A percentile compares a stretch with the other conserved stretches of the same genome.
Evolutionary conservation across 176 grass and related monocot species (phyloP).

Genomic region (Dendrocalamus sinicus): DNA sequence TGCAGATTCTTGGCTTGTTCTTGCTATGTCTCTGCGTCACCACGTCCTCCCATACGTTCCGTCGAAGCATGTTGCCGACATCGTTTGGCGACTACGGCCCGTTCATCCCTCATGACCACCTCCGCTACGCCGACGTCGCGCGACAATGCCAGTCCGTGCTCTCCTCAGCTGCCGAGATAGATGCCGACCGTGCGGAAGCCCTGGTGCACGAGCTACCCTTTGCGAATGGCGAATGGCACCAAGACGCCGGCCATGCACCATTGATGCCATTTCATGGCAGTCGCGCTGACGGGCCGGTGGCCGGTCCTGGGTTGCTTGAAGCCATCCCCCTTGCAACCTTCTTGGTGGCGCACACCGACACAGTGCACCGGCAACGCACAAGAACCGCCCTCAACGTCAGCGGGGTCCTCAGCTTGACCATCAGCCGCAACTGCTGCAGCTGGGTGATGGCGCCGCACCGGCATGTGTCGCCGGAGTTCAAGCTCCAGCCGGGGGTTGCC

Average conservation of each 20-base stretch:
- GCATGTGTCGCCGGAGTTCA: conserved; percentile 44
- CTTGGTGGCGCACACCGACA: conserved; percentile 46
- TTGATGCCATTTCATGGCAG: conserved; percentile 49
- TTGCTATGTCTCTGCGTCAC: conserved; percentile 7
- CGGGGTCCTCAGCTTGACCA: conserved; percentile 48
- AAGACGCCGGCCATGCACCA: conserved; percentile 45
- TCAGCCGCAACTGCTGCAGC: conserved; percentile 34
- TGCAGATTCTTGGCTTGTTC: not conserved
- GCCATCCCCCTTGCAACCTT: conserved; percentile 40
- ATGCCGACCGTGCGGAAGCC: not conserved
- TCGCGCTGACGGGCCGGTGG: not conserved
- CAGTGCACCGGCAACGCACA: not conserved
- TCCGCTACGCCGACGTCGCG: conserved; percentile 47
- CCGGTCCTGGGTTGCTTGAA: conserved; percentile 13
- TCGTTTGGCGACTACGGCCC: not conserved
- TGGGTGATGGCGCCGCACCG: conserved; percentile 24
- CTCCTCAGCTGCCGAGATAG: conserved; percentile 35
- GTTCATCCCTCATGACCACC: conserved; percentile 34
- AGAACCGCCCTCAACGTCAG: conserved; percentile 49
- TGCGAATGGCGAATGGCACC: conserved; percentile 57
- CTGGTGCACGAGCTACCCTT: conserved; percentile 40
- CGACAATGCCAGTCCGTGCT: conserved; percentile 47
- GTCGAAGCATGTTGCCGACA: not conserved
- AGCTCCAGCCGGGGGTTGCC: conserved; percentile 36
- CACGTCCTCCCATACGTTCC: not conserved